phyloP scores from a whole-genome alignment of 2,329 filamentous ascomycete species.

The Didymellaceae sp. region DNA sequence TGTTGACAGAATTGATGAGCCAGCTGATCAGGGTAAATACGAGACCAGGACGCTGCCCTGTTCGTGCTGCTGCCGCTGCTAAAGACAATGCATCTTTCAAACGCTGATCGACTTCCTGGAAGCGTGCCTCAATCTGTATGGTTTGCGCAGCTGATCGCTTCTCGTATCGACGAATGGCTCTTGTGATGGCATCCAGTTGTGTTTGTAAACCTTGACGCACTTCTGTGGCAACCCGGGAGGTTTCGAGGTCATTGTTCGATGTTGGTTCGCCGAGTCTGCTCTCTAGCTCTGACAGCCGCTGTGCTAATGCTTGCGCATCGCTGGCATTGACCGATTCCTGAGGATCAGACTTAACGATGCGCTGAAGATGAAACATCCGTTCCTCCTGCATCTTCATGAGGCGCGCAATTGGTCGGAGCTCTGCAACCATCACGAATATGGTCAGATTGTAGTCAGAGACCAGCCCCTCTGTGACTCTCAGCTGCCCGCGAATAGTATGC shows the following conservation, averaged over 20 bases:
- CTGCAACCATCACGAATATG: constrained; percentile 86
- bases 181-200: constrained; percentile 85
- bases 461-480: constrained; percentile 84
- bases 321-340: constrained; percentile 21
- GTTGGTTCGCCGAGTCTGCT: constrained; percentile 56
- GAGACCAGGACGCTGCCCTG: constrained; percentile 45
- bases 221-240: constrained; percentile 56
- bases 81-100: constrained; percentile 80
- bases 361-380: constrained; percentile 81
- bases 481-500: constrained; percentile 78
- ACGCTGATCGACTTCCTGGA: constrained; percentile 73
- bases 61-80: constrained; percentile 69
- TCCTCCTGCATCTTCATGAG: constrained; percentile 79
- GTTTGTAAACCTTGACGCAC: constrained; percentile 73
- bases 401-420: constrained; percentile 82
- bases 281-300: constrained; percentile 75
- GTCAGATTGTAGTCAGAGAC: constrained; percentile 93
- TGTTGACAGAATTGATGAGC: constrained; percentile 30
- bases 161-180: constrained; percentile 88
- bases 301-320: constrained; percentile 54
- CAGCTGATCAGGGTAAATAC: constrained; percentile 37
- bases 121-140: constrained; percentile 75
- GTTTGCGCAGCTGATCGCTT: constrained; percentile 81
- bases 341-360: constrained; percentile 60
- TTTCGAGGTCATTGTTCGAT: constrained; percentile 49